A percentile compares a stretch with the other conserved stretches of the same genome.
Evolutionary conservation across 163 green algal species (phyloP).

Genomic region (Trebouxia gelatinosa): DNA sequence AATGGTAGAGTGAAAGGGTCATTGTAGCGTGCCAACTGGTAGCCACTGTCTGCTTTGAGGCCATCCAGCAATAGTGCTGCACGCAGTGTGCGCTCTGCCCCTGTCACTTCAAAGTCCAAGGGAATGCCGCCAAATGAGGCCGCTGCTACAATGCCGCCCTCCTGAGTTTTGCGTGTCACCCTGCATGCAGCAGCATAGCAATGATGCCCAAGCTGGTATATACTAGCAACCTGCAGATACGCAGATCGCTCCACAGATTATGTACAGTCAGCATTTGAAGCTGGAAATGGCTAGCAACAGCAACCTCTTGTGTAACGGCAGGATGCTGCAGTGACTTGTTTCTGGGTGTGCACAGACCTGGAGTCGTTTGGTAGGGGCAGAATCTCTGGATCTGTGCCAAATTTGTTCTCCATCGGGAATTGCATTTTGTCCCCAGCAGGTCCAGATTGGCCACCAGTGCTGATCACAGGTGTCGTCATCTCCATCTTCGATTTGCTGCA

Average conservation of each 20-base stretch:
- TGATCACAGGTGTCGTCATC: slow-evolving; percentile 85
- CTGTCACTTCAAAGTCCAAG: slow-evolving; percentile 61
- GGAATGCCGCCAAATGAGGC: slow-evolving; percentile 62
- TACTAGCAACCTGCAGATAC: too few relatives aligned
- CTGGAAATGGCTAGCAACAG: too few relatives aligned
- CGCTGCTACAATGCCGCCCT: slow-evolving; percentile 46
- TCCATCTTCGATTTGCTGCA: slow-evolving; percentile 58
- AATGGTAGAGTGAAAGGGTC: slow-evolving; percentile 69
- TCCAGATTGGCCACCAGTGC: slow-evolving; percentile 29
- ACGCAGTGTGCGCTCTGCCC: slow-evolving; percentile 55
- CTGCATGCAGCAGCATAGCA: too few relatives aligned
- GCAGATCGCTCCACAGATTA: too few relatives aligned
- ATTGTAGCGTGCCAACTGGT: slow-evolving; percentile 76
- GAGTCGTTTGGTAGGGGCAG: slow-evolving; percentile 46
- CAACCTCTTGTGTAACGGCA: too few relatives aligned
- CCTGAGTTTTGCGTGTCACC: slow-evolving; percentile 30
- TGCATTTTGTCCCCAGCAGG: slow-evolving; percentile 52
- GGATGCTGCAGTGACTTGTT: too few relatives aligned
- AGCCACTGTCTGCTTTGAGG: slow-evolving; percentile 41
- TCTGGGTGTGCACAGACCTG: slow-evolving; percentile 11
- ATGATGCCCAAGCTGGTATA: too few relatives aligned
- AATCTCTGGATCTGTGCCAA: slow-evolving; percentile 24
- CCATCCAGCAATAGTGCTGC: slow-evolving; percentile 56
- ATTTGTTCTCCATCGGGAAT: slow-evolving; percentile 61
- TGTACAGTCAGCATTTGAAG: too few relatives aligned